These are phyloP conservation scores for Nemania sp. DNA, from an alignment of 2,329 filamentous ascomycete species.

Conservation along the genomic window DNA sequence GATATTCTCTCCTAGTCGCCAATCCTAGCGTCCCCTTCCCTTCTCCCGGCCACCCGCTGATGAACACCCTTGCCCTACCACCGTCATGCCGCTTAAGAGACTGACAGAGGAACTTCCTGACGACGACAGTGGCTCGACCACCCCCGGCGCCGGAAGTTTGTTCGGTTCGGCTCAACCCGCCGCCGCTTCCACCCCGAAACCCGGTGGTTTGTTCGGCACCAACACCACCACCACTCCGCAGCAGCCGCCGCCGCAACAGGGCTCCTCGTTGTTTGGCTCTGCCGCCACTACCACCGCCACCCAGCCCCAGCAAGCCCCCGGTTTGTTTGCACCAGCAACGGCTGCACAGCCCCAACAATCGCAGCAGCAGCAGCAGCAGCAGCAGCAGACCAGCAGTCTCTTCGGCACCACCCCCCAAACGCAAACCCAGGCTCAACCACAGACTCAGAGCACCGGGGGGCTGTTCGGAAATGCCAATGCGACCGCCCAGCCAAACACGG, in stretches of 20 bases:
- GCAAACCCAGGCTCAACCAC: conserved; percentile 37
- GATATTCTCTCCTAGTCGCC: too few relatives aligned
- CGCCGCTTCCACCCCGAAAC: conserved; percentile 43
- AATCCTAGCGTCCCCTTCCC: too few relatives aligned
- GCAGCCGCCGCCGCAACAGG: conserved; percentile 50
- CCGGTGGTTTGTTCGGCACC: conserved; percentile 51
- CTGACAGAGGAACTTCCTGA: conserved; percentile 31
- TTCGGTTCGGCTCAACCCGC: conserved; percentile 46
- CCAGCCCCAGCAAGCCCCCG: conserved; percentile 42
- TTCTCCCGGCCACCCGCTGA: background rate
- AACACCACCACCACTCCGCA: conserved; percentile 28
- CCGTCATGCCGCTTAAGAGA: conserved; percentile 39
- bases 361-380: conserved; percentile 37
- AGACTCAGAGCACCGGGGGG: conserved; percentile 35
- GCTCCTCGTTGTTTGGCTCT: conserved; percentile 50
- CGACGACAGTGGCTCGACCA: conserved; percentile 49
- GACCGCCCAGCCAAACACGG: conserved; percentile 37
- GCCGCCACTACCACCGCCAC: conserved; percentile 40
- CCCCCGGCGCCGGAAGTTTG: conserved; percentile 51
- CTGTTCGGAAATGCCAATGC: conserved; percentile 45
- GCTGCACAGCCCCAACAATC: conserved; percentile 44
- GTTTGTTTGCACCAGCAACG: conserved; percentile 51
- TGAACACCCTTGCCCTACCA: background rate
- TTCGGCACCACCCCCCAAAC: conserved; percentile 42
- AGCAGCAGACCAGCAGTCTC: conserved; percentile 36